Evolutionary conservation across 805 yeast genomes (phyloP).

Genomic region (Barnettozyma wickerhamii): DNA sequence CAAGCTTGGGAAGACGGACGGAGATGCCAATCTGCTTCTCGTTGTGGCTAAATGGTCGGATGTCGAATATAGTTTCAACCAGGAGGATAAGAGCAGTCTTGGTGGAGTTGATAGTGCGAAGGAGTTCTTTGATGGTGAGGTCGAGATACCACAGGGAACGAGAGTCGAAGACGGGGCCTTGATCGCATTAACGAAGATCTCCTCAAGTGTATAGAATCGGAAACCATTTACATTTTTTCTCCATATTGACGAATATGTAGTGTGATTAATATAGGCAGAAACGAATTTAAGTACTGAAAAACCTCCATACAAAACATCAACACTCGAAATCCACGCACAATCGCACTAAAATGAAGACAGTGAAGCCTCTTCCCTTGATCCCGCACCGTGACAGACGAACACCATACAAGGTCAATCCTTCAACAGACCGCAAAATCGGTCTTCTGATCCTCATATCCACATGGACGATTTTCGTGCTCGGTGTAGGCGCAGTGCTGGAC

Average conservation of each 20-base stretch:
- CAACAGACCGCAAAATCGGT: constrained; percentile 13
- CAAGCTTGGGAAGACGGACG: constrained; percentile 18
- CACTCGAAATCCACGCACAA: not conserved
- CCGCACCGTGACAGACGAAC: constrained; percentile 4
- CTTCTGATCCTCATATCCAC: constrained; percentile 9
- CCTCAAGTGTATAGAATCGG: not conserved
- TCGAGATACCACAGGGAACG: constrained; percentile 49
- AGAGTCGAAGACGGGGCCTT: constrained; percentile 69
- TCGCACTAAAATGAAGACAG: constrained; percentile 2
- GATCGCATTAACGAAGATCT: constrained; percentile 45
- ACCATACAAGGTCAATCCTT: not conserved
- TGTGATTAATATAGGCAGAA: too few species aligned
- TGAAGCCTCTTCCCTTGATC: constrained; percentile 13
- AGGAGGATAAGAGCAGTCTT: constrained; percentile 45
- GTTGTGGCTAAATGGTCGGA: constrained; percentile 64
- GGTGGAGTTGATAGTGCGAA: constrained; percentile 50
- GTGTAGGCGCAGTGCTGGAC: constrained; percentile 11
- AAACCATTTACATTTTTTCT: not conserved
- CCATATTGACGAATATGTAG: too few species aligned
- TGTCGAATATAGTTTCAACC: constrained; percentile 45
- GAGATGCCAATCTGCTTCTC: constrained; percentile 37
- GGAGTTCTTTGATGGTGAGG: constrained; percentile 66
- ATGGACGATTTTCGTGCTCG: constrained; percentile 9
- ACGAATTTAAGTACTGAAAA: too few species aligned
- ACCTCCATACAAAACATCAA: not conserved